These are phyloP conservation scores for Lachnellula cervina DNA, from an alignment of 2,329 filamentous ascomycete genomes.

Conservation along the genomic window DNA sequence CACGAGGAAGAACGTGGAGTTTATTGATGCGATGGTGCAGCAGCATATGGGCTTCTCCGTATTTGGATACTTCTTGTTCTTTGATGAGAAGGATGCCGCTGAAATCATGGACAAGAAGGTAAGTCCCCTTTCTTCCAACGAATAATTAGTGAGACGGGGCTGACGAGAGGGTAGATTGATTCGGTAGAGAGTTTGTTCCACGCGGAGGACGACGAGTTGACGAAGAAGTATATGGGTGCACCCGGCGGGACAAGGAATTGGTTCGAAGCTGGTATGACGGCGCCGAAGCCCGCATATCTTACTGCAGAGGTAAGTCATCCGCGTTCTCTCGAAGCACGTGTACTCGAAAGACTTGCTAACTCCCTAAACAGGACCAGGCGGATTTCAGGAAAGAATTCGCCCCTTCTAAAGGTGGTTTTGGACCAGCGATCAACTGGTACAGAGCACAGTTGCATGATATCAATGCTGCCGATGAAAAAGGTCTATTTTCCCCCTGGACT, in stretches of 20 bases:
- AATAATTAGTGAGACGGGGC: neutral
- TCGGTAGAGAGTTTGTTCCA: slow-evolving; percentile 14
- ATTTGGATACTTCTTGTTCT: slow-evolving; percentile 22
- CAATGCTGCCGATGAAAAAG: slow-evolving; percentile 13
- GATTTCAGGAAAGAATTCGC: slow-evolving; percentile 10
- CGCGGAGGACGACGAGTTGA: slow-evolving; percentile 8
- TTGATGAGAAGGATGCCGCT: slow-evolving; percentile 17
- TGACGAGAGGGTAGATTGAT: slow-evolving; percentile 8
- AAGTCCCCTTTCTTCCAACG: neutral
- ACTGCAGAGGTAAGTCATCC: slow-evolving; percentile 5
- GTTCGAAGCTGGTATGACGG: slow-evolving; percentile 9
- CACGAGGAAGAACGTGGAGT: slow-evolving; percentile 7
- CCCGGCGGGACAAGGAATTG: slow-evolving; percentile 14
- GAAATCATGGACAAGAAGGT: slow-evolving; percentile 17
- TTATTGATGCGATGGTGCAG: slow-evolving; percentile 11
- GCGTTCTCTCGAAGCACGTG: neutral
- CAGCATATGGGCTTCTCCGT: slow-evolving; percentile 14
- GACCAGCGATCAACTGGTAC: slow-evolving; percentile 17
- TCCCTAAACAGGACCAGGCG: slow-evolving; percentile 6
- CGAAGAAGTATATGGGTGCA: slow-evolving; percentile 19
- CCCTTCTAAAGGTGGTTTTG: slow-evolving; percentile 10
- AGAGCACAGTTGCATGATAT: slow-evolving; percentile 11
- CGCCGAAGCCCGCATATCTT: slow-evolving; percentile 6
- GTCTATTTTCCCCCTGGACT: neutral
- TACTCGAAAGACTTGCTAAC: neutral